Conservation (phyloP, 805 yeast species). For the Dipodascus geniculatus region DNA sequence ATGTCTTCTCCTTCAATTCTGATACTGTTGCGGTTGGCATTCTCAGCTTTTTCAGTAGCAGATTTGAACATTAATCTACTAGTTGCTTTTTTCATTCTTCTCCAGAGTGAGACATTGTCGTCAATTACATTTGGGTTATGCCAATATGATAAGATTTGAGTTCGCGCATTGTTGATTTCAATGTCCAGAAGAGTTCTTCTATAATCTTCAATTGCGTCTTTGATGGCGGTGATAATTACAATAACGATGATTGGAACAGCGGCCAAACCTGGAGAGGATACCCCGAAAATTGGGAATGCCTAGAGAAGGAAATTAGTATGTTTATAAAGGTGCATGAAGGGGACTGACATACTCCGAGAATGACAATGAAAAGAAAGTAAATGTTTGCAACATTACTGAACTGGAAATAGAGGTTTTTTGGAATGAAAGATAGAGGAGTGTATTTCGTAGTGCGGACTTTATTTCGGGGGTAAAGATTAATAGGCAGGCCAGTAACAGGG, state of each 20-base stretch:
- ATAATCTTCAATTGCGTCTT: conserved; percentile 71
- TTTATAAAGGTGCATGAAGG: neutral
- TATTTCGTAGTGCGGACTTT: conserved; percentile 93
- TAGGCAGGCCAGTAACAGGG: conserved; percentile 54
- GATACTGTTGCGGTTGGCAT: conserved; percentile 5
- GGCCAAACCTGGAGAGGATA: conserved; percentile 56
- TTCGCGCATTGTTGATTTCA: conserved; percentile 56
- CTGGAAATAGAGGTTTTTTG: conserved; percentile 71
- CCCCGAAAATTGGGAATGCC: conserved; percentile 62
- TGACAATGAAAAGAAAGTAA: conserved; percentile 68
- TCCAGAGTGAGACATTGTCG: conserved; percentile 51
- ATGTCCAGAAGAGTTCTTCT: conserved; percentile 51
- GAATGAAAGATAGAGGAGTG: conserved; percentile 80
- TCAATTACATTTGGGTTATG: conserved; percentile 45
- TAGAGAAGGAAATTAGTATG: conserved; percentile 5
- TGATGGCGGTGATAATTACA: conserved; percentile 59
- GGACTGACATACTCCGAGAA: conserved; percentile 39
- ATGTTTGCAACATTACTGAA: conserved; percentile 84
- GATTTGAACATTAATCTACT: conserved; percentile 20
- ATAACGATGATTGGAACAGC: conserved; percentile 76
- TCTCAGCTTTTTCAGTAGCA: conserved; percentile 5
- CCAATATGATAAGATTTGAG: conserved; percentile 43
- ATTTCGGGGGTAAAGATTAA: conserved; percentile 62
- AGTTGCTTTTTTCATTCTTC: conserved; percentile 50
- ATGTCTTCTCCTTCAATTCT: conserved; percentile 3